Conservation (phyloP, 352 stramenopile species). For the Phytophthora megakarya region DNA sequence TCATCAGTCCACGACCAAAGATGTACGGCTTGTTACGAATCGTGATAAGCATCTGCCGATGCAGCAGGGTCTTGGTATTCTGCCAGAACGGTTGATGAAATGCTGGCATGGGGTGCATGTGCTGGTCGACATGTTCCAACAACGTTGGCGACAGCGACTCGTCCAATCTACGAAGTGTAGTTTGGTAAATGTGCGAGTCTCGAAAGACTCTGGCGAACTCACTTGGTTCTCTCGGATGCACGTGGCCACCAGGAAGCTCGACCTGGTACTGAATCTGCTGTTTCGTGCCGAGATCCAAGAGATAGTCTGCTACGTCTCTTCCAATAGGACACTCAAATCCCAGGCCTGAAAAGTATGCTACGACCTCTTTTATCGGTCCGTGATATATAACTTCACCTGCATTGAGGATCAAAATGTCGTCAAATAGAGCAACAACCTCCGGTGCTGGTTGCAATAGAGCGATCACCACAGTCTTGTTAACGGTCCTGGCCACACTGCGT, state of each 20-base stretch:
- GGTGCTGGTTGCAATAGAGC: conserved; percentile 78
- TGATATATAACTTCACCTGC: conserved; percentile 45
- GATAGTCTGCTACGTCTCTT: conserved; percentile 35
- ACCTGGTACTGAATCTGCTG: conserved; percentile 1
- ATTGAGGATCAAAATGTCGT: conserved; percentile 51
- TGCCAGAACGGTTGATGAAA: conserved; percentile 38
- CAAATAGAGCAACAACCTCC: conserved; percentile 53
- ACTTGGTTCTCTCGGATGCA: conserved; percentile 28
- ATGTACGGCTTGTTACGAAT: conserved; percentile 46
- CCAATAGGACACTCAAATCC: conserved; percentile 26
- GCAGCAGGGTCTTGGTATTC: conserved; percentile 35
- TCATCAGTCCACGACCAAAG: conserved; percentile 40
- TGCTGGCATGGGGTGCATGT: conserved; percentile 71
- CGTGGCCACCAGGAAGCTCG: background rate
- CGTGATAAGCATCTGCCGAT: conserved; percentile 61
- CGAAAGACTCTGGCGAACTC: conserved; percentile 51
- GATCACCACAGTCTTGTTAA: conserved; percentile 61
- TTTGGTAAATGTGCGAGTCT: conserved; percentile 39
- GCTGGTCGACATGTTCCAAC: conserved; percentile 54
- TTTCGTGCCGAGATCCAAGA: background rate
- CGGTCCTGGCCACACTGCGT: conserved; percentile 23
- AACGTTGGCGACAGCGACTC: conserved; percentile 14
- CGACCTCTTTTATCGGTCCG: conserved; percentile 27
- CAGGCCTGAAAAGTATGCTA: conserved; percentile 32
- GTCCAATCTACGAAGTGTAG: conserved; percentile 66